Evolutionary conservation across 768 basidiomycete species (phyloP).

Genomic region (Mycena leptocephala): DNA sequence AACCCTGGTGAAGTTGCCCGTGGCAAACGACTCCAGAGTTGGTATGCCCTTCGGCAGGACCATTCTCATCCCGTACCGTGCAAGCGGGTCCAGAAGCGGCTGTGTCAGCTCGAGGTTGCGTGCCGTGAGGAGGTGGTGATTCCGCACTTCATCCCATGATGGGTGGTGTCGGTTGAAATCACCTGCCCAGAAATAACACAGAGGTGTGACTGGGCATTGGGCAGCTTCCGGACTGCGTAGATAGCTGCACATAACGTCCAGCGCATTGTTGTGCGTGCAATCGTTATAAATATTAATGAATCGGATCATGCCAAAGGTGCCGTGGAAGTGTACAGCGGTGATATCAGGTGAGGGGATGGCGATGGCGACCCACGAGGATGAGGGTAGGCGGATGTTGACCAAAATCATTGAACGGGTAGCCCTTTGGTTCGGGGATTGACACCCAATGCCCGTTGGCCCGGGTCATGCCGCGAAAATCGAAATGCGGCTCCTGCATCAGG

Average conservation of each 20-base stretch:
- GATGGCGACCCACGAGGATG: constrained; percentile 1
- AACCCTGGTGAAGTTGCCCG: constrained; percentile 53
- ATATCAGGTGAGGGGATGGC: constrained; percentile 28
- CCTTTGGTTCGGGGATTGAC: constrained; percentile 15
- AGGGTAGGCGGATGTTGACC: neutral
- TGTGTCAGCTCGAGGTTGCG: constrained; percentile 37
- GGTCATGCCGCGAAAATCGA: constrained; percentile 38
- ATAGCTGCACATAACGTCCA: neutral
- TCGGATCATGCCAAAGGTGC: constrained; percentile 28
- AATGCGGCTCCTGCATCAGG: constrained; percentile 50
- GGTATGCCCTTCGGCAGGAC: neutral
- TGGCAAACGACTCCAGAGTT: neutral
- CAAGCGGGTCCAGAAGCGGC: neutral
- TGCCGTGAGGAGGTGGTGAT: constrained; percentile 52
- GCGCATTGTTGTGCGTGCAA: constrained; percentile 24
- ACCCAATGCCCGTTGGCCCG: constrained; percentile 31
- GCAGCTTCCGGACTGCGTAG: neutral
- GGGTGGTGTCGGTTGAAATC: constrained; percentile 62
- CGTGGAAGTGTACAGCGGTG: constrained; percentile 42
- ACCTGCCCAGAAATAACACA: constrained; percentile 50
- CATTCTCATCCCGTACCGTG: neutral
- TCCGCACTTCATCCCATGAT: constrained; percentile 54
- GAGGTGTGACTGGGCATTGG: neutral
- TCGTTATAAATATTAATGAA: constrained; percentile 49
- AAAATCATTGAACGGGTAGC: constrained; percentile 13